Base-by-base conservation (phyloP, 129 eudicot species). In the Escallonia herrerae region DNA sequence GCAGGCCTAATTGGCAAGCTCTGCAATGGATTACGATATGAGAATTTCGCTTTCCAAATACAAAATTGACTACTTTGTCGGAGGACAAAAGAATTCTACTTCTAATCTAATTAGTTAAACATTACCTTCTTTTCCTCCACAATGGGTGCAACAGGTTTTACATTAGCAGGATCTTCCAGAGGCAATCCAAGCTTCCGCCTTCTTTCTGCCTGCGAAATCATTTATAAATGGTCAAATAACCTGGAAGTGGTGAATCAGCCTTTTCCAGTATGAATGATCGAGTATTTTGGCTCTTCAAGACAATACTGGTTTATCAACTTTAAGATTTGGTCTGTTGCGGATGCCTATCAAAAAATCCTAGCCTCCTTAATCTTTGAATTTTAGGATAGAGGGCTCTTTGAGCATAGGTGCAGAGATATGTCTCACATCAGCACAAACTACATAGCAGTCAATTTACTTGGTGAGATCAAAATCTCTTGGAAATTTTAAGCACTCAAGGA, bases 161-260 rank as follows among this genome's bases (percentile, higher is more conserved):
- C 68, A 15, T 87, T 74, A 66, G 76, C 53, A 49, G 95, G 89
- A 47, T 90, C 97, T 78, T 81, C 95, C 39, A 87, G 79, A 38
- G 93, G 95, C 78, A 90, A 84, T 50, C 97, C 97, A 73, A 90
- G 97, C 79, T 86, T 90, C 65, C 95, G 77, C 56, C 97, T 83
- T 79, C 97, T 87, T 82, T 90, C 97, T 4, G 93, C 97, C 97
- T 90, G 76, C 49, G 39, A 68, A 37, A 50, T 8, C 12, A 68
- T 5, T n/a, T 7, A n/a, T 49, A 49, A 49, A 7, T 49, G 9
- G 9, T 49, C 4, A 7, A 53, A 14, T 14, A 4, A 8, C 15
- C 15, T 53, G 14, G 14, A 4, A 53, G 33, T 53, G 2, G 22
- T 53, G 58, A 53, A 53, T 15, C 7, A 14, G n/a, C 58, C 58